Percentiles rank a stretch among this genome's conserved stretches.
phyloP scores from a whole-genome alignment of 306 rosid species.

The Sechiopsis laciniata region DNA sequence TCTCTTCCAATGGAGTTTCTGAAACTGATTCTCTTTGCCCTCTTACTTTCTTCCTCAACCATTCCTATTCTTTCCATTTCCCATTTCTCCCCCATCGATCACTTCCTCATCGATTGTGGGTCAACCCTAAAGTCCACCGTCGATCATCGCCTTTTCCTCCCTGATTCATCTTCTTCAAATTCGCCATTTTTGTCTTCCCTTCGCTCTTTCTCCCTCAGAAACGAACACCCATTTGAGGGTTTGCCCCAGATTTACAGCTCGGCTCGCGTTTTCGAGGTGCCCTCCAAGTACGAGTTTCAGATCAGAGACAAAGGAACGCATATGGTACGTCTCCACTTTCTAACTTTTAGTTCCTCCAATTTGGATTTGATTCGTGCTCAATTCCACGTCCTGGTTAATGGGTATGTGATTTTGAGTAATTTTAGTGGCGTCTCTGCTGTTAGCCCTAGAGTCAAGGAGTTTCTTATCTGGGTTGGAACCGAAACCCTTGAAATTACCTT shows the following conservation, averaged over 20 bases:
- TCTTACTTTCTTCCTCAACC: conserved; percentile 32
- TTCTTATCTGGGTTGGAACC: conserved; percentile 43
- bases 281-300: conserved; percentile 53
- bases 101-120: conserved; percentile 81
- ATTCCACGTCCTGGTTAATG: conserved; percentile 65
- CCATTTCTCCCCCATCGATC: conserved; percentile 64
- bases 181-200: conserved; percentile 25
- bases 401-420: conserved; percentile 44
- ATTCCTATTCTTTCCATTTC: conserved; percentile 31
- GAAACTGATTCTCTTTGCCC: conserved; percentile 17
- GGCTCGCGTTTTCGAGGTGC: conserved; percentile 57
- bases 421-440: conserved; percentile 19
- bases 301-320: conserved; percentile 62
- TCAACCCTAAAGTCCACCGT: conserved; percentile 41
- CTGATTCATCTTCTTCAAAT: conserved; percentile 34
- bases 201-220: conserved; percentile 33
- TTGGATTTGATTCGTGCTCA: conserved; percentile 37
- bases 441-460: conserved; percentile 50
- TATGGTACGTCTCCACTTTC: conserved; percentile 79
- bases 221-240: conserved; percentile 32
- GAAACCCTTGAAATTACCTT: conserved; percentile 50
- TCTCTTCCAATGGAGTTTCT: conserved; percentile 36
- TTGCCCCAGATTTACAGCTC: conserved; percentile 47
- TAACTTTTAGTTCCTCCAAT: conserved; percentile 37
- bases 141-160: conserved; percentile 52